These are phyloP conservation scores for Clausena lansium DNA, from an alignment of 345 rosid species.

Conservation along the genomic window DNA sequence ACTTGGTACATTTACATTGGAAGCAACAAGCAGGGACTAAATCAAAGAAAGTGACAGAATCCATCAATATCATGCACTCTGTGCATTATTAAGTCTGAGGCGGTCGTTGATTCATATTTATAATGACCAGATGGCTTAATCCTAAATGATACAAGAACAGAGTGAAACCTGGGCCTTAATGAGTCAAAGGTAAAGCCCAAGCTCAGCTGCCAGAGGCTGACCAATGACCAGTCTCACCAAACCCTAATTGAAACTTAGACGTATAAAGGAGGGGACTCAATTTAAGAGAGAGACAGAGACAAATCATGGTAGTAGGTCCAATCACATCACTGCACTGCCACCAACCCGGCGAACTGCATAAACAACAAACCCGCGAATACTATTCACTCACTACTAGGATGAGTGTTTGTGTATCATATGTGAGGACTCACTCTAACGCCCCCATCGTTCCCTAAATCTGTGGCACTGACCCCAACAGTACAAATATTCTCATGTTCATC, in stretches of 20 bases:
- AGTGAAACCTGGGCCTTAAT: neutral
- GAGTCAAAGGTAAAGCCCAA: neutral
- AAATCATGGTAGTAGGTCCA: constrained; percentile 10
- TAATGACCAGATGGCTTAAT: too few species aligned
- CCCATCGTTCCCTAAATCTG: neutral
- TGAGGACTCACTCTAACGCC: neutral
- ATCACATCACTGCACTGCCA: neutral
- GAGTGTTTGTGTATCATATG: neutral
- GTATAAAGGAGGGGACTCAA: neutral
- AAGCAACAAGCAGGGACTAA: neutral
- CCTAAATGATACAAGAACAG: neutral
- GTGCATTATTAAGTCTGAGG: too few species aligned
- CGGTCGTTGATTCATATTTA: too few species aligned
- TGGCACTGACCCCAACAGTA: constrained; percentile 8
- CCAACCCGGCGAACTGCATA: constrained; percentile 1
- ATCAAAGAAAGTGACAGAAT: neutral
- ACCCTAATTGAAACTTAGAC: constrained; percentile 5
- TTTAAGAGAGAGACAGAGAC: neutral
- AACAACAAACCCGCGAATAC: neutral
- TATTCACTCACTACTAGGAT: neutral
- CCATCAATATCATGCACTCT: neutral
- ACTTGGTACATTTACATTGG: neutral
- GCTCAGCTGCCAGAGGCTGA: neutral
- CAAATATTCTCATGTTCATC: neutral
- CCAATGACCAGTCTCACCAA: constrained; percentile 7